These are phyloP conservation scores for Syzygium aromaticum DNA, from an alignment of 345 rosid species.

Conservation along the genomic window DNA sequence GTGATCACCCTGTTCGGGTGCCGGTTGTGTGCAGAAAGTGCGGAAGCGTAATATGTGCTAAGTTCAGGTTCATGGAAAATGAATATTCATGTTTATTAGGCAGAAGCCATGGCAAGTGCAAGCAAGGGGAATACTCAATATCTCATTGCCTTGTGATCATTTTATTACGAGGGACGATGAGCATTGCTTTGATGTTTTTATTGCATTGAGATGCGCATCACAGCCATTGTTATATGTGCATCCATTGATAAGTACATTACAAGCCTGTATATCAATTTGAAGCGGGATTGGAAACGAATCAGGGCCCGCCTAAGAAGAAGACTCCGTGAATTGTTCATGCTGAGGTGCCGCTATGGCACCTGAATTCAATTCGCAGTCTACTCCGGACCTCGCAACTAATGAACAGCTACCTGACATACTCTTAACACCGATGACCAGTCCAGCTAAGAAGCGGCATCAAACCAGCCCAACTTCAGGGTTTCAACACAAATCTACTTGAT, in stretches of 20 bases:
- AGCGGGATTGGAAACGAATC: neutral
- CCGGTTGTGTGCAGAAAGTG: neutral
- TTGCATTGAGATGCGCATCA: neutral
- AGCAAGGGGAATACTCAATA: neutral
- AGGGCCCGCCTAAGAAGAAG: neutral
- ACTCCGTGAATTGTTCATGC: neutral
- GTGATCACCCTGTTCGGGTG: neutral
- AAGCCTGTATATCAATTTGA: neutral
- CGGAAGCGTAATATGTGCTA: neutral
- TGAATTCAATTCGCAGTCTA: neutral
- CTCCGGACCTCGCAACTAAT: neutral
- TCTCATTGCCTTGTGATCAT: neutral
- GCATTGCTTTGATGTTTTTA: neutral
- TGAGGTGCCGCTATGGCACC: neutral
- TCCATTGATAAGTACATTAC: neutral
- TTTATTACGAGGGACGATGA: neutral
- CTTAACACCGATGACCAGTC: neutral
- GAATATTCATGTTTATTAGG: neutral
- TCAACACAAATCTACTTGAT: slow-evolving; percentile 7
- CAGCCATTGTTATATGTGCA: too few species aligned
- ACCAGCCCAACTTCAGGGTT: neutral
- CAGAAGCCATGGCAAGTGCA: neutral
- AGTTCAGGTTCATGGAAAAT: neutral
- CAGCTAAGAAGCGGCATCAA: slow-evolving; percentile 9
- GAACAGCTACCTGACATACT: neutral